Evolutionary conservation across 1,139 yeast genomes (phyloP).

Genomic region (Pichia sp.): DNA sequence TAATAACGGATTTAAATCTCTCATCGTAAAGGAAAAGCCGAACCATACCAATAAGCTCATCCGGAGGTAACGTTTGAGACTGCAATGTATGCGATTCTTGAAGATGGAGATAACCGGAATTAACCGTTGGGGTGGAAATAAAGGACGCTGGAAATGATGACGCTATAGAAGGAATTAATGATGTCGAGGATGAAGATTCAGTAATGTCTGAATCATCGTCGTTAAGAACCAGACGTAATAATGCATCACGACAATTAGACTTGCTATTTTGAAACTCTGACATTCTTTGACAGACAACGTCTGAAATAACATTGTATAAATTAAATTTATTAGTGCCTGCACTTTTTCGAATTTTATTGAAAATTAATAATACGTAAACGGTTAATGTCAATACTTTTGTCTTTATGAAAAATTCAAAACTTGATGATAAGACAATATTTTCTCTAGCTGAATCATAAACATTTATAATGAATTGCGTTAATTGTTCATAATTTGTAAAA

Average conservation of each 20-base stretch:
- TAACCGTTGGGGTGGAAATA: too few species aligned
- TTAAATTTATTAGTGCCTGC: neutral
- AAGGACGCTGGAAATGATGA: too few species aligned
- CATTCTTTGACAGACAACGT: neutral
- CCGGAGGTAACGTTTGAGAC: neutral
- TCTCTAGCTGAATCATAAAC: neutral
- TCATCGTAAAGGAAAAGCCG: slow-evolving; percentile 3
- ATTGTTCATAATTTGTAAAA: neutral
- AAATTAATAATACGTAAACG: neutral
- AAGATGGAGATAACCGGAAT: neutral
- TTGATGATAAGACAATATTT: slow-evolving; percentile 1
- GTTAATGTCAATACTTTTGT: neutral
- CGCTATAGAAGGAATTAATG: too few species aligned
- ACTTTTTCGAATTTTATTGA: neutral
- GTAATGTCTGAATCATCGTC: neutral
- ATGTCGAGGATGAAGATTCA: too few species aligned
- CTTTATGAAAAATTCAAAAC: slow-evolving; percentile 3
- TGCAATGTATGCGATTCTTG: neutral
- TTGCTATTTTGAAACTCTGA: neutral
- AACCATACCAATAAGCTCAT: slow-evolving; percentile 1
- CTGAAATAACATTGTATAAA: slow-evolving; percentile 2
- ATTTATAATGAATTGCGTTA: neutral
- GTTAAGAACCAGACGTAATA: neutral
- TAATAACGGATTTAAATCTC: neutral
- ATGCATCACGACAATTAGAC: neutral